Evolutionary conservation across 805 yeast genomes (phyloP).

Genomic region (Schwanniomyces pseudopolymorphus): DNA sequence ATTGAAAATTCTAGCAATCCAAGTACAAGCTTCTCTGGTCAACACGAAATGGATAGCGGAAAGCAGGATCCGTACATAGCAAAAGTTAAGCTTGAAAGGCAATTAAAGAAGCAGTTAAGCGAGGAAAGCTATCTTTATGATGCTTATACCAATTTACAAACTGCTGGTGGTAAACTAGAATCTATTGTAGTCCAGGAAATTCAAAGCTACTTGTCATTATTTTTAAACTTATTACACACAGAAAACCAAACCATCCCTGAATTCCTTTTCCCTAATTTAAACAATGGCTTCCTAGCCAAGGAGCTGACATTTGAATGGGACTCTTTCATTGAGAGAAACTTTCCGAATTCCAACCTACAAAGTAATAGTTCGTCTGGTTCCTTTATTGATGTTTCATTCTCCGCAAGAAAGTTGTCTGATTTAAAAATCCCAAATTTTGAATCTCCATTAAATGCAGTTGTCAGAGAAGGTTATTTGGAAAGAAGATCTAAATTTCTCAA

Average conservation of each 20-base stretch:
- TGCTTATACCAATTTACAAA: conserved; percentile 83
- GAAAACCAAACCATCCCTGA: conserved; percentile 74
- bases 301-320: conserved; percentile 89
- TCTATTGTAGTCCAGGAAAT: conserved; percentile 83
- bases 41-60: conserved; percentile 41
- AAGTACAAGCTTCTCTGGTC: conserved; percentile 14
- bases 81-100: conserved; percentile 69
- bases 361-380: conserved; percentile 32
- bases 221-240: conserved; percentile 67
- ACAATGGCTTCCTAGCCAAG: conserved; percentile 59
- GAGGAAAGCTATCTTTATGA: conserved; percentile 89
- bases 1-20: conserved; percentile 55
- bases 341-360: conserved; percentile 27
- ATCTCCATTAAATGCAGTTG: conserved; percentile 61
- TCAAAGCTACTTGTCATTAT: conserved; percentile 75
- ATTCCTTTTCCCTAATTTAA: conserved; percentile 59
- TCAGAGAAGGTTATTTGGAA: conserved; percentile 80
- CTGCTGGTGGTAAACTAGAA: conserved; percentile 82
- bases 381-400: conserved; percentile 40
- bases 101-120: conserved; percentile 69
- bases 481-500: conserved; percentile 88
- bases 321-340: conserved; percentile 70
- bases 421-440: conserved; percentile 65
- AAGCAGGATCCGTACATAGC: conserved; percentile 79
- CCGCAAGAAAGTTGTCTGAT: conserved; percentile 41